Evolutionary conservation across 1,139 yeast species (phyloP).

Genomic region (Hemisphaericaspora subhashii): DNA sequence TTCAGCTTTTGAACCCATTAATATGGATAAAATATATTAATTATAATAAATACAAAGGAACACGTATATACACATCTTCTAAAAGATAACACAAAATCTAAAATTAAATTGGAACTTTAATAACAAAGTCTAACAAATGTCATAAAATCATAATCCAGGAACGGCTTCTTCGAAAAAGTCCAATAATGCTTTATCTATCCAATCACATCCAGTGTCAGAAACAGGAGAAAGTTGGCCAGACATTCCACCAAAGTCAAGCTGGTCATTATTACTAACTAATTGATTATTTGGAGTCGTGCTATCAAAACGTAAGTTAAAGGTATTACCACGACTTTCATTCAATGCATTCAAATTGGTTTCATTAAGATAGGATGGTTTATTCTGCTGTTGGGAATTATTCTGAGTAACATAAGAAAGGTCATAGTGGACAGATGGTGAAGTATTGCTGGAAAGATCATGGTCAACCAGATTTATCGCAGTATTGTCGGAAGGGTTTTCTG

Average conservation of each 20-base stretch:
- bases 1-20: too few relatives aligned
- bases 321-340: not conserved
- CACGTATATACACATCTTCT: too few relatives aligned
- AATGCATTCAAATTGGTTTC: slow-evolving; percentile 1
- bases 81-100: too few relatives aligned
- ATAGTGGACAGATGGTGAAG: slow-evolving; percentile 1
- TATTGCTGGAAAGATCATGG: slow-evolving; percentile 2
- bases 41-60: too few relatives aligned
- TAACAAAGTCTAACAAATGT: too few relatives aligned
- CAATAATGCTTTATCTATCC: slow-evolving; percentile 45
- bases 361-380: not conserved
- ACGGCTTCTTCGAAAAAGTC: slow-evolving; percentile 18
- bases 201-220: slow-evolving; percentile 53
- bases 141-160: slow-evolving; percentile 6
- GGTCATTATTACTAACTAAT: slow-evolving; percentile 6
- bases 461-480: slow-evolving; percentile 5
- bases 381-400: not conserved
- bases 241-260: slow-evolving; percentile 11
- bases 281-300: slow-evolving; percentile 1
- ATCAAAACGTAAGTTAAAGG: slow-evolving; percentile 2
- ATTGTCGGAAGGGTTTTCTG: slow-evolving; percentile 4
- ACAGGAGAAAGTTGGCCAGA: slow-evolving; percentile 29
- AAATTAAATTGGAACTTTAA: too few relatives aligned
- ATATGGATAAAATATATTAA: too few relatives aligned
- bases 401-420: not conserved